These are phyloP conservation scores for Polyporus tsugae DNA, from an alignment of 1,284 basidiomycete species.

Conservation along the genomic window DNA sequence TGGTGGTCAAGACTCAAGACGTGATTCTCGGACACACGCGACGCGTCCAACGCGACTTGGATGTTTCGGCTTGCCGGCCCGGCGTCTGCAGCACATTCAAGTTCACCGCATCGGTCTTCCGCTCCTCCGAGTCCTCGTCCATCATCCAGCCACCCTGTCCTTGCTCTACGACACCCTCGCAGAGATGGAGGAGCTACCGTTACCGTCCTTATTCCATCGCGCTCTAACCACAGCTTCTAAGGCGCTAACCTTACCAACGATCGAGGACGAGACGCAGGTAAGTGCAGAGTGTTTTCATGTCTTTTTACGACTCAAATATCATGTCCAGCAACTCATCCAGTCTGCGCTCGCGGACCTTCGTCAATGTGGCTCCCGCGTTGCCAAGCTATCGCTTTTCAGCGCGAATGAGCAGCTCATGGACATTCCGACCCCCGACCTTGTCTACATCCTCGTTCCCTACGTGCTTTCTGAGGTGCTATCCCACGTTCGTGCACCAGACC, in stretches of 20 bases:
- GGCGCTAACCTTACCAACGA: slow-evolving; percentile 54
- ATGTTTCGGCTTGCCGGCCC: neutral
- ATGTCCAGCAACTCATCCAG: slow-evolving; percentile 62
- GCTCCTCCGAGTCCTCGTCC: no score
- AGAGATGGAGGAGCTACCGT: slow-evolving; percentile 43
- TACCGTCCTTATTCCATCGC: slow-evolving; percentile 52
- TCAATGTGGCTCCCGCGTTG: slow-evolving; percentile 57
- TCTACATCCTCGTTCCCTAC: slow-evolving; percentile 84
- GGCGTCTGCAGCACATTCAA: neutral
- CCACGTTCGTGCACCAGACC: slow-evolving; percentile 66
- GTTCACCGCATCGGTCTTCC: no score
- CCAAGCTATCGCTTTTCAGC: slow-evolving; percentile 80
- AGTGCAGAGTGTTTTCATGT: neutral
- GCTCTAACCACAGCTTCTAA: slow-evolving; percentile 53
- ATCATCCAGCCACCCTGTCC: neutral
- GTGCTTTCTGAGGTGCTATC: slow-evolving; percentile 78
- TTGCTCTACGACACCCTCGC: neutral
- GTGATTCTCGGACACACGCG: neutral
- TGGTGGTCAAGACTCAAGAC: slow-evolving; percentile 10
- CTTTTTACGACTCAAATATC: slow-evolving; percentile 4
- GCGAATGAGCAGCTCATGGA: slow-evolving; percentile 89
- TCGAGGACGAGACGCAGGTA: slow-evolving; percentile 61
- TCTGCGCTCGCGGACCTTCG: slow-evolving; percentile 62
- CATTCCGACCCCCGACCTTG: slow-evolving; percentile 81
- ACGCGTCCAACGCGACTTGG: neutral